Base-by-base conservation (phyloP, 768 basidiomycete species). In the Boletus reticulatus region DNA sequence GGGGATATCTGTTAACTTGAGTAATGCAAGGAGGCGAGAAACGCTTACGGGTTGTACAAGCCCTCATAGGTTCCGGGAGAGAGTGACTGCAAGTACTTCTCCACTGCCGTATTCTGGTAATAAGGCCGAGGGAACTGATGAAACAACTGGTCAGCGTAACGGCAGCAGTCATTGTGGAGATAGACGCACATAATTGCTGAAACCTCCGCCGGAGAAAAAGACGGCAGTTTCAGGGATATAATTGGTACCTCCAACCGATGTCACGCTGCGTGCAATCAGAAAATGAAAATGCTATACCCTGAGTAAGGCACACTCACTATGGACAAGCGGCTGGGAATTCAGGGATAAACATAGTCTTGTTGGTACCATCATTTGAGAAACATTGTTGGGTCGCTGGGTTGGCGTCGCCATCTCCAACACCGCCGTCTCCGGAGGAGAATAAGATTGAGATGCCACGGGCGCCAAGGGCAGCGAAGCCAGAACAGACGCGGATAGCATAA, bases 161-260 rank as follows among this genome's bases (percentile, higher is more conserved):
- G 13, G 16, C 14, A 37, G 8, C 75, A 16, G 11, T 1, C 9
- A 13, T 19, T 6, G 9, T 22, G 4, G 6, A 2, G 10, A 49
- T 36, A 38, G 47, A 48, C 41, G 79, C 59, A 87, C 85, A 50
- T 82, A 81, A 58, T 86, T 76, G 65, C 86, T 88, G 73, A 89
- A 91, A 4, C 88, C 88, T 36, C 88, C 88, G 1, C 87, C 85
- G 13, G 85, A 88, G 73, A 88, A 85, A 58, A 50, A 66, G 0
- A 78, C 80, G 0, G 82, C 83, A 14, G 75, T 75, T 66, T 91
- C 88, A 0, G 85, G 87, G 48, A 87, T 70, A 39, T 71, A 57
- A 22, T 67, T 69, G 1, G 88, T 89, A 10, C 82, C 89, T 8
- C 89, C 89, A 4, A 92, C 88, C 4, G 84, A 58, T 4, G 89